Evolutionary conservation across 1,139 yeast genomes (phyloP), one percentile per base, ranked within the genome.

Genomic region (Yamadazyma pseudoaaseri): DNA sequence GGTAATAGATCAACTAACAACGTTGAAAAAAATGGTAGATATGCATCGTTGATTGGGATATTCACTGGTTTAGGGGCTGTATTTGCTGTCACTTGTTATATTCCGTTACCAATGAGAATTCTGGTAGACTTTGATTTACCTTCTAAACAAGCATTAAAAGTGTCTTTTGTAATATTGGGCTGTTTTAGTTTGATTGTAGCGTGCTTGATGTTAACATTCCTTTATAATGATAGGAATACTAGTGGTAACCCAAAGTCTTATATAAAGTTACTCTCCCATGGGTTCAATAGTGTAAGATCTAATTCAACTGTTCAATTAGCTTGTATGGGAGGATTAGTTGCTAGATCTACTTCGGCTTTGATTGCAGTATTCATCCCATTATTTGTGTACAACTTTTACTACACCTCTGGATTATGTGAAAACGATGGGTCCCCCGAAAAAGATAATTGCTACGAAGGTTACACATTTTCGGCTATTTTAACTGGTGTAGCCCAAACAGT

Each of bases 61-160:
- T 61, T 73, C 30, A 67, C 85, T 9, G 90, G 90, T 0, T 48
- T 79, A 9, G 92, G 92, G 25, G 92, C 90, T 1, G 70, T 78
- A 1, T 74, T 76, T 42, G 62, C 82, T 0, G 82, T 77, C 2
- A 55, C 72, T 1, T 54, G 61, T 25, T 70, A 74, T 33, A 52
- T 78, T 20, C 68, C 82, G 4, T 52, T 70, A 23, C 81, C 80
- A 1, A 68, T 69, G 2, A 58, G 54, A 27, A 56, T 70, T 34
- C 60, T 59, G 12, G 49, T 54, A 9, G 41, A 47, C 12, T 50
- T 51, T 25, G 49, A 48, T n/a, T 35, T 61, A 15, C 42, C 55
- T n/a, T 44, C 72, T 4, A 58, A 58, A 26, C 54, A 51, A 3
- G 73, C 80, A 1, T 52, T 82, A 32, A 62, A 64, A 41, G 43